These are phyloP conservation scores for Penicillium crustosum DNA, from an alignment of 2,329 filamentous ascomycete species.

Conservation along the genomic window DNA sequence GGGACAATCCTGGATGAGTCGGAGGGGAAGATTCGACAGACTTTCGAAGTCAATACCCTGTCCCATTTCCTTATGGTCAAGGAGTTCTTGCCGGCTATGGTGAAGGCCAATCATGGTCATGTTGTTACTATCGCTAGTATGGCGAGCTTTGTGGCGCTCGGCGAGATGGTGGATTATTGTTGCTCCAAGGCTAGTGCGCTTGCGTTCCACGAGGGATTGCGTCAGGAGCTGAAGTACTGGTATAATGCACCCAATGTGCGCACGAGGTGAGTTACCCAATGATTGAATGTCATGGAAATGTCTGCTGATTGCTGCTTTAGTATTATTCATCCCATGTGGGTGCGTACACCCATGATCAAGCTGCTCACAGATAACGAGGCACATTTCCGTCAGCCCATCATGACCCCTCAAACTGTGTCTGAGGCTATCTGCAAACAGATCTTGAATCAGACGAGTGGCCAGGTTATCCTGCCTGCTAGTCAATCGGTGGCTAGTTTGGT, in stretches of 20 bases:
- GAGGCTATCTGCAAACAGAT: slow-evolving; percentile 53
- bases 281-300: neutral
- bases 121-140: slow-evolving; percentile 57
- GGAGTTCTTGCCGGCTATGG: slow-evolving; percentile 55
- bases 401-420: slow-evolving; percentile 45
- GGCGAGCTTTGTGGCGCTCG: slow-evolving; percentile 50
- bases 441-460: slow-evolving; percentile 49
- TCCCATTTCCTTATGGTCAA: slow-evolving; percentile 53
- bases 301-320: slow-evolving; percentile 16
- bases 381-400: slow-evolving; percentile 35
- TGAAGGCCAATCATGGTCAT: slow-evolving; percentile 54
- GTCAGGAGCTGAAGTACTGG: slow-evolving; percentile 39
- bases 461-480: slow-evolving; percentile 49
- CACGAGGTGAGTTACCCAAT: slow-evolving; percentile 31
- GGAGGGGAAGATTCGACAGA: slow-evolving; percentile 47
- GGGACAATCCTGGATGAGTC: slow-evolving; percentile 50
- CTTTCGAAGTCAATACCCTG: slow-evolving; percentile 55
- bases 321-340: slow-evolving; percentile 44
- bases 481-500: slow-evolving; percentile 28
- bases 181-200: slow-evolving; percentile 54
- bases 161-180: slow-evolving; percentile 54
- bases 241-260: slow-evolving; percentile 41
- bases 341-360: slow-evolving; percentile 50
- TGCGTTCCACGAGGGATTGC: slow-evolving; percentile 54
- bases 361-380: slow-evolving; percentile 35